phyloP scores from a whole-genome alignment of 2,329 filamentous ascomycete species.

The Trichoderma atroviride region DNA sequence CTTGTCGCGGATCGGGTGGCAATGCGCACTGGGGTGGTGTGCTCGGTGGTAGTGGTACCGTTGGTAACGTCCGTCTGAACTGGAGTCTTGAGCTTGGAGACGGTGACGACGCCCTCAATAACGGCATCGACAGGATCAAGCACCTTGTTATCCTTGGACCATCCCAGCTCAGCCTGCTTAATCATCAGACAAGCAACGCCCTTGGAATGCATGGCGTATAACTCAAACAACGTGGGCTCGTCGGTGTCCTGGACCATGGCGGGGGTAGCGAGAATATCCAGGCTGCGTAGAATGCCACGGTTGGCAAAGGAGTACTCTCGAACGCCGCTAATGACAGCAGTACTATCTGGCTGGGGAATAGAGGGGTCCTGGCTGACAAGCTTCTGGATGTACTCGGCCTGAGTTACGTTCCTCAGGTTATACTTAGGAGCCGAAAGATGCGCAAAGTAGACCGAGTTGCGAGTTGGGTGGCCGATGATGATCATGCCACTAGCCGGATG shows the following conservation, averaged over 20 bases:
- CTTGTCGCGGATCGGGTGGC: slow-evolving; percentile 42
- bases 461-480: slow-evolving; percentile 90
- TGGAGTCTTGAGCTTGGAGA: slow-evolving; percentile 67
- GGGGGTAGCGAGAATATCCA: slow-evolving; percentile 81
- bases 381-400: slow-evolving; percentile 83
- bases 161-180: slow-evolving; percentile 87
- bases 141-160: slow-evolving; percentile 88
- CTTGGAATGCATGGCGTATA: slow-evolving; percentile 97
- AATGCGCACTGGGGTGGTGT: slow-evolving; percentile 40
- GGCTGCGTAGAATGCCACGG: slow-evolving; percentile 82
- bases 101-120: slow-evolving; percentile 71
- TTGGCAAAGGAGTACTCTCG: slow-evolving; percentile 91
- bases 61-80: slow-evolving; percentile 44
- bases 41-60: slow-evolving; percentile 42
- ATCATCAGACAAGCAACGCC: slow-evolving; percentile 89
- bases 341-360: slow-evolving; percentile 86
- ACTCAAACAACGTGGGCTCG: slow-evolving; percentile 81
- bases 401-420: slow-evolving; percentile 77
- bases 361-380: slow-evolving; percentile 71
- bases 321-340: slow-evolving; percentile 95
- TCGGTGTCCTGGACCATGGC: slow-evolving; percentile 64
- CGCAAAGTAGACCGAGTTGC: slow-evolving; percentile 97
- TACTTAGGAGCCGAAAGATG: slow-evolving; percentile 95
- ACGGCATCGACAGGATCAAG: slow-evolving; percentile 76
- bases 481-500: slow-evolving; percentile 92